phyloP scores from a whole-genome alignment of 495 filamentous ascomycete genomes.

The Neurospora sp. region DNA sequence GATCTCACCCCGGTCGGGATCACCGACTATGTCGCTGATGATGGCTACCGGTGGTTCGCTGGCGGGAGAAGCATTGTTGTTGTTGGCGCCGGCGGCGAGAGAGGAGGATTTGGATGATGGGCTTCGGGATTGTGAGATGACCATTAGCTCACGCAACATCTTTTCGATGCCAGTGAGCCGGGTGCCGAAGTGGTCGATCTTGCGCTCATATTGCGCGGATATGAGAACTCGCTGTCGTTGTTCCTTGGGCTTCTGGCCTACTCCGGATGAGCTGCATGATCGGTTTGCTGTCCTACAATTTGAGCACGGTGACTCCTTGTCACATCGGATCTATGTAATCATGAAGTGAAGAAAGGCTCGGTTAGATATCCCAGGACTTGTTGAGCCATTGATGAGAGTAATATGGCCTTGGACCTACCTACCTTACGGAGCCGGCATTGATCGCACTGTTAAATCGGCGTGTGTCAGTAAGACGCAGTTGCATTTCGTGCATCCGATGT shows the following conservation, averaged over 20 bases:
- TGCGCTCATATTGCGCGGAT: constrained; percentile 60
- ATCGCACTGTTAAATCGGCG: constrained; percentile 16
- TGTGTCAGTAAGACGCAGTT: background rate
- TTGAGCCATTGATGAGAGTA: background rate
- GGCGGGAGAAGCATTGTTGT: background rate
- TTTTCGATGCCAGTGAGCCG: constrained; percentile 50
- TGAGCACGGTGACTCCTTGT: constrained; percentile 56
- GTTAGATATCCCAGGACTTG: background rate
- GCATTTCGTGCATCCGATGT: background rate
- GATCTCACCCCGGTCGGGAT: background rate
- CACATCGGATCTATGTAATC: constrained; percentile 49
- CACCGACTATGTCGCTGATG: constrained; percentile 3
- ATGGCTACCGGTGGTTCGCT: background rate
- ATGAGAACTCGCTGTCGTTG: constrained; percentile 54
- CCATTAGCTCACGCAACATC: constrained; percentile 34
- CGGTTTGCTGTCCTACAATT: constrained; percentile 53
- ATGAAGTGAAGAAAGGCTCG: background rate
- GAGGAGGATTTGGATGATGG: background rate
- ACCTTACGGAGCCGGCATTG: constrained; percentile 26
- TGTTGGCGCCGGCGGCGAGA: background rate
- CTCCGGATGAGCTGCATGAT: constrained; percentile 47
- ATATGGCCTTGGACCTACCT: constrained; percentile 1
- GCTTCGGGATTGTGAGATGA: constrained; percentile 11
- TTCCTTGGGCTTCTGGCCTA: constrained; percentile 48
- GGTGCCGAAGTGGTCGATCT: constrained; percentile 57